Conservation (phyloP, 805 yeast species). For the Ogataea trehaloabstinens region DNA sequence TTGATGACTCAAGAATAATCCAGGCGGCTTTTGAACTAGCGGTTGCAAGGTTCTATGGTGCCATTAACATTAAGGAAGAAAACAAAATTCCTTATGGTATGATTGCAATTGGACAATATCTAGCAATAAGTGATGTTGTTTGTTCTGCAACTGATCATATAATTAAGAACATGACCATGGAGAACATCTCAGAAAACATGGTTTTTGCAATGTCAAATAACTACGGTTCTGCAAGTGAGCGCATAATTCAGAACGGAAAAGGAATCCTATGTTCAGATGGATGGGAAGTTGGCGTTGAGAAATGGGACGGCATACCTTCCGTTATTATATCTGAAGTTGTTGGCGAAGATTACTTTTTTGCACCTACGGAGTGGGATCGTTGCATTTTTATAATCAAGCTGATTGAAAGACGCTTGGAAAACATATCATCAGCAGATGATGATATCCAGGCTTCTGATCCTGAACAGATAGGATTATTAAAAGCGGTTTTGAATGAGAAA, state of each 20-base stretch:
- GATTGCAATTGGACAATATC: constrained; percentile 50
- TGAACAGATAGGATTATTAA: constrained; percentile 25
- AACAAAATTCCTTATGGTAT: constrained; percentile 37
- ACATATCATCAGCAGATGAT: not conserved
- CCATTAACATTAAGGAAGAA: constrained; percentile 32
- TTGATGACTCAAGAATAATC: constrained; percentile 42
- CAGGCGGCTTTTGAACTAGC: constrained; percentile 49
- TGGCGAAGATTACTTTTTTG: constrained; percentile 50
- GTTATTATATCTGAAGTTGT: constrained; percentile 42
- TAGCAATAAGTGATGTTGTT: constrained; percentile 45
- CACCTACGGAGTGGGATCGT: constrained; percentile 56
- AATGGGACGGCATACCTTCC: constrained; percentile 48
- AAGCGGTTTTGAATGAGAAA: constrained; percentile 37
- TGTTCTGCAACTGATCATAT: constrained; percentile 42
- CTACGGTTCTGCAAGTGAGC: constrained; percentile 46
- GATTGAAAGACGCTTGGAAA: constrained; percentile 35
- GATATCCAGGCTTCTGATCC: constrained; percentile 8
- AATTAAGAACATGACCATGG: constrained; percentile 34
- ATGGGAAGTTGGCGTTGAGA: constrained; percentile 43
- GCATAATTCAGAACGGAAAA: constrained; percentile 44
- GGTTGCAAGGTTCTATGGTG: constrained; percentile 47
- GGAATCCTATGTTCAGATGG: constrained; percentile 48
- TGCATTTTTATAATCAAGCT: constrained; percentile 44
- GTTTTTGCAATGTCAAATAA: constrained; percentile 42
- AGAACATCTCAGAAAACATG: constrained; percentile 36